These are phyloP conservation scores for Phytopythium montanum DNA, from an alignment of 352 stramenopile species.

Conservation along the genomic window DNA sequence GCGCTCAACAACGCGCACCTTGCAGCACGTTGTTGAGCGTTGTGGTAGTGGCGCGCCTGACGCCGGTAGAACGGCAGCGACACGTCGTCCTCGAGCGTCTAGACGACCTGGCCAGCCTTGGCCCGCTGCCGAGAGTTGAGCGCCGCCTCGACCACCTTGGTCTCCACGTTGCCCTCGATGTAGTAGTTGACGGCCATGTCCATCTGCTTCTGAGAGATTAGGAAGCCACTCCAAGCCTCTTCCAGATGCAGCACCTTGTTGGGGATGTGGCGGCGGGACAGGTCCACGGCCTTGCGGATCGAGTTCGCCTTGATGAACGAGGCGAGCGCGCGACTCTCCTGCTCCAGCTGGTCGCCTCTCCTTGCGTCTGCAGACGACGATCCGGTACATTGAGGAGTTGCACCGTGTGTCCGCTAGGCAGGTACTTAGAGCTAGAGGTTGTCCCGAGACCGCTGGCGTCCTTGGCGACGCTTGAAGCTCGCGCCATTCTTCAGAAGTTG, in stretches of 20 bases:
- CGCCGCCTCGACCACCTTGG: slow-evolving; percentile 91
- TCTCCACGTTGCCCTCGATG: slow-evolving; percentile 92
- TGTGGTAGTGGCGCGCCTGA: slow-evolving; percentile 90
- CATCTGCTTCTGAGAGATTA: slow-evolving; percentile 92
- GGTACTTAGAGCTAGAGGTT: no score
- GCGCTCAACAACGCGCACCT: slow-evolving; percentile 79
- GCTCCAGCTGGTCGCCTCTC: no score
- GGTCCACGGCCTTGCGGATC: slow-evolving; percentile 91
- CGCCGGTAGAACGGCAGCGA: slow-evolving; percentile 89
- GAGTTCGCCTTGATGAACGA: slow-evolving; percentile 92
- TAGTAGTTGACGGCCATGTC: slow-evolving; percentile 97
- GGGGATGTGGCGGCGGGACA: slow-evolving; percentile 89
- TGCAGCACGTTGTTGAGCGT: slow-evolving; percentile 79
- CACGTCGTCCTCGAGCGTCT: slow-evolving; percentile 87
- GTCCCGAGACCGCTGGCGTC: no score
- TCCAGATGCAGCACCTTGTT: slow-evolving; percentile 90
- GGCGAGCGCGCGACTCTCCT: slow-evolving; percentile 87
- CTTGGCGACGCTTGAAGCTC: no score
- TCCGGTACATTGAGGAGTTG: no score
- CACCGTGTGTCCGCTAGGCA: no score
- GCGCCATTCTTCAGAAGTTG: no score
- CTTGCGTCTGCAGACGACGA: no score
- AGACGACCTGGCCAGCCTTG: slow-evolving; percentile 90
- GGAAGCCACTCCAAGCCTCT: slow-evolving; percentile 92
- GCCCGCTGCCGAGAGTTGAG: slow-evolving; percentile 92